Evolutionary conservation across 1,284 basidiomycete species (phyloP).

Genomic region (Sphagnurus paluster): DNA sequence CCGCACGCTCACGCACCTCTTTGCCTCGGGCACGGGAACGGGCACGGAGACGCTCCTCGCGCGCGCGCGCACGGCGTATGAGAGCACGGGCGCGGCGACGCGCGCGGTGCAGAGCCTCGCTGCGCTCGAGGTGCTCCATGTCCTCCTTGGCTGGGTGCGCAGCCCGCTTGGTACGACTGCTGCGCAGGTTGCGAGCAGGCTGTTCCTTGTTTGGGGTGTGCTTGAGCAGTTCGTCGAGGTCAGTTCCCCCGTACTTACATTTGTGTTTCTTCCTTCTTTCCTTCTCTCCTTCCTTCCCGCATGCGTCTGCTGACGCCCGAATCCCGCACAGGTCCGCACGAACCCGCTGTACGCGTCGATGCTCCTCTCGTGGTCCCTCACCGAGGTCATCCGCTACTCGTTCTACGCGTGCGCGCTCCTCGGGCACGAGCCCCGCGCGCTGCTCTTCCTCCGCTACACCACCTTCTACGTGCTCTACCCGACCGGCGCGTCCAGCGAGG

Average conservation of each 20-base stretch:
- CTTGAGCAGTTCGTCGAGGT: conserved; percentile 60
- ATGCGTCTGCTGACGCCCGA: neutral
- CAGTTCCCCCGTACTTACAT: conserved; percentile 23
- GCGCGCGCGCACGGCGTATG: conserved; percentile 53
- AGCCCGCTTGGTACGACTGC: conserved; percentile 81
- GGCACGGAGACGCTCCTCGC: too few relatives aligned
- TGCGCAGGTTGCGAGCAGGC: conserved; percentile 85
- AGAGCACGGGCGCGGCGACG: conserved; percentile 61
- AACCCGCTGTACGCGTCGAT: conserved; percentile 88
- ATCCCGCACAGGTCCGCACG: conserved; percentile 53
- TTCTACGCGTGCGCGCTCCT: conserved; percentile 84
- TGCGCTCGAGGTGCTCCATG: conserved; percentile 82
- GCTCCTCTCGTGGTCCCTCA: conserved; percentile 92
- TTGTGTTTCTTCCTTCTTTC: too few relatives aligned
- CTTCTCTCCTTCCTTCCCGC: neutral
- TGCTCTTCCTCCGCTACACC: conserved; percentile 82
- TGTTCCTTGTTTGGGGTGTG: conserved; percentile 89
- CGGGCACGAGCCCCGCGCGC: conserved; percentile 43
- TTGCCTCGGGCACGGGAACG: conserved; percentile 42
- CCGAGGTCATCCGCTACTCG: conserved; percentile 90
- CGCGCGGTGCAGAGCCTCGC: conserved; percentile 83
- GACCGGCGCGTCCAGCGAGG: conserved; percentile 89
- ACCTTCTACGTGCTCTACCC: conserved; percentile 94
- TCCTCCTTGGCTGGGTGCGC: conserved; percentile 80
- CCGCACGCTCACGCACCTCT: conserved; percentile 48